phyloP scores from a whole-genome alignment of 2,329 filamentous ascomycete species.

The Thelonectria rubi region DNA sequence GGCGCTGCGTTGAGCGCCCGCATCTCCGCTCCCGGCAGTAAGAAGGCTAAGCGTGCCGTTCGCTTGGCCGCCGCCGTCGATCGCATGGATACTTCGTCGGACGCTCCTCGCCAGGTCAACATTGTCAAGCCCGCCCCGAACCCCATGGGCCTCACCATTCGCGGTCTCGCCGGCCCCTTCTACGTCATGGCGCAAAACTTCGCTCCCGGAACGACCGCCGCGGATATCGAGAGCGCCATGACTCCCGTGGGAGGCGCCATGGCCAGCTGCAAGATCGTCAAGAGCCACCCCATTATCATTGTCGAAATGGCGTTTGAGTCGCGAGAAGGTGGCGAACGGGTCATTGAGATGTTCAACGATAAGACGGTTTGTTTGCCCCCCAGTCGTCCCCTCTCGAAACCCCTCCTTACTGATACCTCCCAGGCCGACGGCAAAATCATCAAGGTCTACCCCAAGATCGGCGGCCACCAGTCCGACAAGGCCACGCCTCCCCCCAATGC shows the following conservation, averaged over 20 bases:
- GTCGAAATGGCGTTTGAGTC: conserved; percentile 80
- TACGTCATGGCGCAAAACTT: conserved; percentile 83
- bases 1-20: conserved; percentile 58
- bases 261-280: conserved; percentile 72
- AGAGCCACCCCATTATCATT: conserved; percentile 75
- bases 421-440: conserved; percentile 79
- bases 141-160: conserved; percentile 70
- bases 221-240: conserved; percentile 85
- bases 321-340: conserved; percentile 75
- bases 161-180: conserved; percentile 77
- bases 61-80: conserved; percentile 58
- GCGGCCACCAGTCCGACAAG: conserved; percentile 48
- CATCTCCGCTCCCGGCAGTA: conserved; percentile 52
- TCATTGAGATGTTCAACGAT: conserved; percentile 80
- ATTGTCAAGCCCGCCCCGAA: conserved; percentile 38
- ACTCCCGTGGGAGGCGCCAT: conserved; percentile 76
- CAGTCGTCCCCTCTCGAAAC: background rate
- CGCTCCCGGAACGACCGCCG: conserved; percentile 80
- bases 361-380: conserved; percentile 68
- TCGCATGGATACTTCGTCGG: conserved; percentile 48
- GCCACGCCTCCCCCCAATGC: conserved; percentile 44
- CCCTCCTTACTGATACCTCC: background rate
- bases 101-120: conserved; percentile 50
- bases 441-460: conserved; percentile 75
- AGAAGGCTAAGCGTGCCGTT: conserved; percentile 40